Evolutionary conservation across 148 eudicot species (phyloP), one percentile per base, ranked within the genome.

Genomic region (Camellia japonica): DNA sequence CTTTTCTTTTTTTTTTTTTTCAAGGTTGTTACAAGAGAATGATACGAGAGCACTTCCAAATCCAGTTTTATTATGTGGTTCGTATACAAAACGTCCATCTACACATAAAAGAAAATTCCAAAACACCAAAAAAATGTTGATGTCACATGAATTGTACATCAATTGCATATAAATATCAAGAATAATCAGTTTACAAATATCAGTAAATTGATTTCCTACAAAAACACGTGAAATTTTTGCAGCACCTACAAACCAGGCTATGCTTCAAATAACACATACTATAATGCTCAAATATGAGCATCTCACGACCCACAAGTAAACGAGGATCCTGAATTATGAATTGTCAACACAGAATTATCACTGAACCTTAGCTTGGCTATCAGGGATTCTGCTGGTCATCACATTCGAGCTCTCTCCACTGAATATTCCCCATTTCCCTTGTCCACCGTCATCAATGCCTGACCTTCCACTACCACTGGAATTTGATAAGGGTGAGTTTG

Each of bases 361-460:
- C 23, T 41, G 60, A 52, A 12, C 14, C 42, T 20, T 52, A 2
- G 61, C 3, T 51, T 72, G 38, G 61, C 61, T 51, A n/a, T 72
- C 56, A 70, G 56, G n/a, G 15, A 46, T 47, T 38, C 15, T 46
- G 56, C 74, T 47, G 0, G 56, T 30, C 51, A 19, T 20, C 73
- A 18, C 18, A 54, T 77, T 68, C 6, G 79, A 80, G 76, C 52
- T 75, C 61, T 79, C 77, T 56, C 67, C 68, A 54, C 87, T 82
- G 69, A 82, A 82, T 12, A 78, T 51, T 30, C 87, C 85, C 66
- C 60, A 87, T 51, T 82, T 80, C 64, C 78, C 74, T 55, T 73
- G 68, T 13, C 61, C 72, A 66, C 58, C 68, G 66, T 49, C 59
- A 10, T 58, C 75, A 23, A 38, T 49, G 13, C 18, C 83, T 30